Evolutionary conservation across 1,139 yeast species (phyloP), one percentile per base, ranked within the genome.

Genomic region (Magnusiomyces ingens): DNA sequence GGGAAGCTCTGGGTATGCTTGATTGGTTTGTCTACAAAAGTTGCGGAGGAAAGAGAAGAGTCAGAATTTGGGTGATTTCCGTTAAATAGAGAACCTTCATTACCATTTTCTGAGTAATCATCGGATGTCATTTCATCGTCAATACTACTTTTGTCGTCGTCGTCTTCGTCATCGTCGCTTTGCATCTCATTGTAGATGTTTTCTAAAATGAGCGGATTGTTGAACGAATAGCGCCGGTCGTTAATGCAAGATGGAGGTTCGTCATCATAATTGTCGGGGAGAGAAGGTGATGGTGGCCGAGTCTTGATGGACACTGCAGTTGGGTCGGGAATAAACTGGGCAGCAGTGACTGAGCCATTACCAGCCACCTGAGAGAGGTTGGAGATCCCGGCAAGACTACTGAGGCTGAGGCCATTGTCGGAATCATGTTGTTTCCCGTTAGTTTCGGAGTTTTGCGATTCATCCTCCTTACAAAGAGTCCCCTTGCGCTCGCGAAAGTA

Each of bases 401-500:
- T 19, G 37, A 26, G 21, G 4, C 19, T n/a, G 2, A 22, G 47
- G 5, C 17, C 17, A 19, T 44, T 29, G 15, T 37, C 49, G 8
- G 32, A 26, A 26, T 26, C 32, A 26, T 26, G 32, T 26, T 26
- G 32, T 26, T 26, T 26, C 32, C 32, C 32, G 32, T 26, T 26
- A 26, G 32, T 26, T 26, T 26, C 32, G 4, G 32, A 5, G 8
- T 26, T 26, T 26, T 26, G 32, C 8, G 32, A 26, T 4, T 26
- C 32, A 8, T 26, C 32, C 19, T 51, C 43, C 3, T 49, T 51
- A 3, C 51, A 42, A 10, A 55, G 48, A 12, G 46, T 44, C 0
- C 65, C 64, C 37, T 59, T 57, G 41, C 65, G 55, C 42, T 60
- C 63, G 15, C 62, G 55, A 40, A 52, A 61, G 17, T 52, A 53